A percentile compares a stretch with the other conserved stretches of the same genome.
Evolutionary conservation across 2,329 filamentous ascomycete genomes (phyloP).

Genomic region (Fonsecaea pedrosoi): DNA sequence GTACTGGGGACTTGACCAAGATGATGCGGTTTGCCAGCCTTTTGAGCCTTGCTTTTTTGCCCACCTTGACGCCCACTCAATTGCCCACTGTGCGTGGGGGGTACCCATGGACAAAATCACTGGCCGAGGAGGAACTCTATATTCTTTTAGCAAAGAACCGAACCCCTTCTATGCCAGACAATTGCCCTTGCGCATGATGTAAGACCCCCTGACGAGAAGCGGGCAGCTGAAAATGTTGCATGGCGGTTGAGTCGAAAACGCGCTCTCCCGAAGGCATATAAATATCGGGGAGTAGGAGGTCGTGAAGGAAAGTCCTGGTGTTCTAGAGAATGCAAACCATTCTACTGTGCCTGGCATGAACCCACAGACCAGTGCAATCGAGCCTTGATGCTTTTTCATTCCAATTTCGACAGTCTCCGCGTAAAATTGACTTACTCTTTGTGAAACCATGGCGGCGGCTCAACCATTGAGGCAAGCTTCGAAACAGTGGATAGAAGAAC

Average conservation of each 20-base stretch:
- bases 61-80: constrained; percentile 1
- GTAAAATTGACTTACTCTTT: not conserved
- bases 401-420: too few relatives aligned
- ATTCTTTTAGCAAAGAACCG: not conserved
- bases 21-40: constrained; percentile 13
- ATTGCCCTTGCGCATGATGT: not conserved
- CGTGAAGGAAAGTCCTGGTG: too few relatives aligned
- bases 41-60: not conserved
- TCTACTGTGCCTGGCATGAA: constrained; percentile 2
- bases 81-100: constrained; percentile 12
- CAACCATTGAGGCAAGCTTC: not conserved
- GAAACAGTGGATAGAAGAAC: not conserved
- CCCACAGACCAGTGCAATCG: not conserved
- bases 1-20: not conserved
- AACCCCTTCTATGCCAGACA: not conserved
- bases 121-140: not conserved
- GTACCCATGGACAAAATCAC: not conserved
- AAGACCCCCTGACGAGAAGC: not conserved
- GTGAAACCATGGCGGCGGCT: not conserved
- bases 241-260: not conserved
- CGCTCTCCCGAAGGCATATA: constrained; percentile 2
- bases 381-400: not conserved
- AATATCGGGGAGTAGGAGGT: constrained; percentile 3
- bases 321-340: not conserved
- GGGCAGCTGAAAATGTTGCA: not conserved